A percentile compares a stretch with the other conserved stretches of the same genome.
These are phyloP conservation scores for Mrakia blollopis DNA, from an alignment of 768 basidiomycete species.

Conservation along the genomic window DNA sequence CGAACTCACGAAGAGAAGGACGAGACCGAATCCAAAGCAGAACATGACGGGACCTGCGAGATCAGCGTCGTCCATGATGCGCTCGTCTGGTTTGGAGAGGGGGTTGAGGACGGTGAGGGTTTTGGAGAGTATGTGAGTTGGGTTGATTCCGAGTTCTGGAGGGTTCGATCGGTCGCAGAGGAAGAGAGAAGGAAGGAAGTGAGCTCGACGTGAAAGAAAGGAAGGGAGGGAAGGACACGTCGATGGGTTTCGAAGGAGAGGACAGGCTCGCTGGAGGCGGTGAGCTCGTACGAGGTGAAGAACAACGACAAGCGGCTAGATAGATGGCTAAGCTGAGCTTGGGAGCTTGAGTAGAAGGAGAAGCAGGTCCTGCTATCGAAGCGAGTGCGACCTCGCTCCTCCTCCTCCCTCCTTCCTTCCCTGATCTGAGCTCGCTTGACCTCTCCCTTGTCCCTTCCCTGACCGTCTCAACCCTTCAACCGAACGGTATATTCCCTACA, in stretches of 20 bases:
- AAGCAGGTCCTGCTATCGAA: too few species aligned
- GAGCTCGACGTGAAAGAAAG: neutral
- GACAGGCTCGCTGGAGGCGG: neutral
- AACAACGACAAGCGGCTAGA: too few species aligned
- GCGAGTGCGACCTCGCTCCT: too few species aligned
- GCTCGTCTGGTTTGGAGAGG: conserved; percentile 70
- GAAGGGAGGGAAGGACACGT: neutral
- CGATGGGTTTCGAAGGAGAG: neutral
- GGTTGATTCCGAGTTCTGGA: conserved; percentile 94
- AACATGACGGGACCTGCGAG: conserved; percentile 93
- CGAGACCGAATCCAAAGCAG: conserved; percentile 88
- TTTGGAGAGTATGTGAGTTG: conserved; percentile 89
- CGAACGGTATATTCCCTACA: neutral
- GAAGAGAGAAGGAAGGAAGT: neutral
- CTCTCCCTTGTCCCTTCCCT: neutral
- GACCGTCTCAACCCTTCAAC: neutral
- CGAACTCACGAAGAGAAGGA: conserved; percentile 81
- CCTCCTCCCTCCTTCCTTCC: too few species aligned
- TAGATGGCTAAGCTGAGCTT: too few species aligned
- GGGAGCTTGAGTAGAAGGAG: too few species aligned
- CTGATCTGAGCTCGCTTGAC: neutral
- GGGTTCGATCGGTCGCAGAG: neutral
- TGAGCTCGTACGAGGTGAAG: too few species aligned
- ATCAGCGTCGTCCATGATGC: conserved; percentile 99
- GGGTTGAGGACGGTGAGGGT: conserved; percentile 94